Conservation (phyloP, 108 stramenopile species). For the Pinguiococcus pyrenoidosus region DNA sequence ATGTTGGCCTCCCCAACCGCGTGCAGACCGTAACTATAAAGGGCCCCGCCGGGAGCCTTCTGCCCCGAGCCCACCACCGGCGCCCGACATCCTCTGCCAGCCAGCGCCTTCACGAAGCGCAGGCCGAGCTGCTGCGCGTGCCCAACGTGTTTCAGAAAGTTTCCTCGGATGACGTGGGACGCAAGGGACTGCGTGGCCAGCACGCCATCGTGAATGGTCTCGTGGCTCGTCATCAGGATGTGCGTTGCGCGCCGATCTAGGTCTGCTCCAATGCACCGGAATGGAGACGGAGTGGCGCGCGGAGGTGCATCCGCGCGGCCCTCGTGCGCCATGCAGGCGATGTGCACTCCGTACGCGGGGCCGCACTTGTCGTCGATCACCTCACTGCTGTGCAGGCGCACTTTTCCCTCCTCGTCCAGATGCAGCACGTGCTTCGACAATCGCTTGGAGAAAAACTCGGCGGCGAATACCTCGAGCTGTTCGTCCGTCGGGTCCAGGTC, state of each 20-base stretch:
- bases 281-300: no score
- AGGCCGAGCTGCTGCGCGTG: no score
- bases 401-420: conserved; percentile 38
- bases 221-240: conserved; percentile 32
- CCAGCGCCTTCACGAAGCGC: no score
- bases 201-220: conserved; percentile 13
- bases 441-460: conserved; percentile 69
- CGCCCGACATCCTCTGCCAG: no score
- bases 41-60: no score
- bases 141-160: no score
- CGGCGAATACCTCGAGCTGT: conserved; percentile 71
- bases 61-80: no score
- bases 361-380: conserved; percentile 68
- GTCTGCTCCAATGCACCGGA: no score
- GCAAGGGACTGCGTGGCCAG: neutral
- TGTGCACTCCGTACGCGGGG: conserved; percentile 65
- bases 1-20: conserved; percentile 13
- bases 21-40: no score
- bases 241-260: conserved; percentile 17
- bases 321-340: conserved; percentile 48
- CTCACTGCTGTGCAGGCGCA: conserved; percentile 3
- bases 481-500: conserved; percentile 68
- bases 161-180: neutral
- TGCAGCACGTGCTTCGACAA: conserved; percentile 65
- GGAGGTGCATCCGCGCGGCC: no score